Percentiles rank a stretch among this genome's conserved stretches.
phyloP scores from a whole-genome alignment of 345 rosid species.

The Moringa oleifera region DNA sequence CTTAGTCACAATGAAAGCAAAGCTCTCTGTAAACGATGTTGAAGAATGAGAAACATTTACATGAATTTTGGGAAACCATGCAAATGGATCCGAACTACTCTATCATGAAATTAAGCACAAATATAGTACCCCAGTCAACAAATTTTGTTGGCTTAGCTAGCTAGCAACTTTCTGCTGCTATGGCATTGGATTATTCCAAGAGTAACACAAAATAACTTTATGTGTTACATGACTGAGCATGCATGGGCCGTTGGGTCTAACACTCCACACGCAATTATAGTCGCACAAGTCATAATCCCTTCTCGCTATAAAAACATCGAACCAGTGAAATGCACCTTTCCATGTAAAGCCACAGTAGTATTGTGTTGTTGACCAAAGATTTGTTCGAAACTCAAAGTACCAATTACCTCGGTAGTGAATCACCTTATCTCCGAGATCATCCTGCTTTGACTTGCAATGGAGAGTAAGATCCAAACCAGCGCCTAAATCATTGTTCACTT shows the following conservation, averaged over 20 bases:
- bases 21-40: no score
- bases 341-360: conserved; percentile 16
- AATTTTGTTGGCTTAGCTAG: no score
- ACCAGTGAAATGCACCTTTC: background rate
- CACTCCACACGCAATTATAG: conserved; percentile 1
- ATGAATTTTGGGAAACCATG: no score
- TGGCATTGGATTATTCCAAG: conserved; percentile 16
- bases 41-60: no score
- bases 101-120: no score
- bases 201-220: background rate
- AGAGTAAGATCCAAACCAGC: conserved; percentile 11
- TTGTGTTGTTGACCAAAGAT: conserved; percentile 12
- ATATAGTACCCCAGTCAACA: no score
- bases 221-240: background rate
- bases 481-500: no score
- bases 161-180: no score
- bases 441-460: conserved; percentile 16
- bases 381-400: conserved; percentile 8
- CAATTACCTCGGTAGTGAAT: background rate
- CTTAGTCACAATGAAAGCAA: no score
- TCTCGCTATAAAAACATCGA: conserved; percentile 6
- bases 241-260: conserved; percentile 13
- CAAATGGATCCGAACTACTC: no score
- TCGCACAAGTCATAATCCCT: conserved; percentile 14
- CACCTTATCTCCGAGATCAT: conserved; percentile 9